These are phyloP conservation scores for Jackrogersella multiformis DNA, from an alignment of 495 filamentous ascomycete species.

Conservation along the genomic window DNA sequence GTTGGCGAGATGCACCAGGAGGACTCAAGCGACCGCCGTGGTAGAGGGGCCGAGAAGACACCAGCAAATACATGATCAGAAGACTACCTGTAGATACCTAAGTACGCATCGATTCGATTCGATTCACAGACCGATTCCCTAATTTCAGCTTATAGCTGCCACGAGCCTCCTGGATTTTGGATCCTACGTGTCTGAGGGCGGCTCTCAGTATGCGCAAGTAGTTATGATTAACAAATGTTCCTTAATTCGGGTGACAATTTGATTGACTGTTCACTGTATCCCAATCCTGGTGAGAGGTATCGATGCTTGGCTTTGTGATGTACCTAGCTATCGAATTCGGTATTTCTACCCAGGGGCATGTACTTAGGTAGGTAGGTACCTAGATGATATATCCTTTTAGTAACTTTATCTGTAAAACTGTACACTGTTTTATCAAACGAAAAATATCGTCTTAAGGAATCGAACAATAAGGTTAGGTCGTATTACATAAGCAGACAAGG, in stretches of 20 bases:
- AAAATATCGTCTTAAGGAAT: no score
- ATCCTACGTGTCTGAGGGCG: background rate
- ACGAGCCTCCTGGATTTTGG: background rate
- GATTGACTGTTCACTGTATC: background rate
- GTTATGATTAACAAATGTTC: slow-evolving; percentile 13
- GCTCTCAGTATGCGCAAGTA: slow-evolving; percentile 18
- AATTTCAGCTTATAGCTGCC: background rate
- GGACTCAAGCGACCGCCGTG: background rate
- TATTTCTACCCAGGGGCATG: no score
- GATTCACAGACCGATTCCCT: background rate
- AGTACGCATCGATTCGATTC: background rate
- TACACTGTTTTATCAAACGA: no score
- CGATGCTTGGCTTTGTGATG: background rate
- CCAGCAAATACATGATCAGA: slow-evolving; percentile 2
- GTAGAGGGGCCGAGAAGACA: slow-evolving; percentile 2
- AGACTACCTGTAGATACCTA: background rate
- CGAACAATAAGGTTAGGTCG: no score
- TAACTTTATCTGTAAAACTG: no score
- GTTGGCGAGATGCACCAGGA: slow-evolving; percentile 50
- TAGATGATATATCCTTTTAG: no score
- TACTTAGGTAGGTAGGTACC: no score
- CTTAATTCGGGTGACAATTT: background rate
- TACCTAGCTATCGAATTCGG: background rate
- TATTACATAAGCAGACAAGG: no score
- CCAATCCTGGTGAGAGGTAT: background rate